phyloP scores from a whole-genome alignment of 352 stramenopile species.

The Globisporangium paroecandrum region DNA sequence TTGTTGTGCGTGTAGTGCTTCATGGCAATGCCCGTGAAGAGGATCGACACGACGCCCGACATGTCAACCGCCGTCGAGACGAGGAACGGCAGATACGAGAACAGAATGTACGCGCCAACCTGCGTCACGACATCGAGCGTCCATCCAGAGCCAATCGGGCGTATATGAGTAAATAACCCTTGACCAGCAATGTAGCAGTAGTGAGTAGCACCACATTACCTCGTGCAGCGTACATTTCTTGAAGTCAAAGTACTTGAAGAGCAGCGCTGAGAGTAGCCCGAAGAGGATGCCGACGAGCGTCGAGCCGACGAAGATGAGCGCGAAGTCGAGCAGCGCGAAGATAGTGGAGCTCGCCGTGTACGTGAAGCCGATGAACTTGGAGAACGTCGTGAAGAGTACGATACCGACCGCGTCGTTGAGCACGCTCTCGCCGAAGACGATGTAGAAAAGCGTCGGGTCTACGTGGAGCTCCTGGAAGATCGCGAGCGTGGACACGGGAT shows the following conservation, averaged over 20 bases:
- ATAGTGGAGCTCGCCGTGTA: slow-evolving; percentile 73
- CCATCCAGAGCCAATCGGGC: too few relatives aligned
- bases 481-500: slow-evolving; percentile 90
- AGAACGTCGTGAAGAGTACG: slow-evolving; percentile 91
- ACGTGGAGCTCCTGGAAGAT: slow-evolving; percentile 89
- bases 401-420: slow-evolving; percentile 94
- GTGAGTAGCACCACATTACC: slow-evolving; percentile 24
- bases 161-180: too few relatives aligned
- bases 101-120: slow-evolving; percentile 79
- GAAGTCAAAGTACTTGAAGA: slow-evolving; percentile 91
- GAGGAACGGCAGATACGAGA: slow-evolving; percentile 82
- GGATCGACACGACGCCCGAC: slow-evolving; percentile 92
- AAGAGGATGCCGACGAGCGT: slow-evolving; percentile 86
- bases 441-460: slow-evolving; percentile 91
- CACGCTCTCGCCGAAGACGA: slow-evolving; percentile 94
- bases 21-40: slow-evolving; percentile 90
- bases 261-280: slow-evolving; percentile 72
- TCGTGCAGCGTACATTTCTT: slow-evolving; percentile 83
- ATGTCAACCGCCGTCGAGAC: slow-evolving; percentile 67
- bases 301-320: slow-evolving; percentile 86
- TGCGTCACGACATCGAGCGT: neutral
- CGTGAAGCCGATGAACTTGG: slow-evolving; percentile 89
- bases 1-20: slow-evolving; percentile 90
- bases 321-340: slow-evolving; percentile 87
- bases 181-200: neutral